A percentile compares a stretch with the other conserved stretches of the same genome.
phyloP scores from a whole-genome alignment of 805 yeast species.

The Isabelozyma rhagii region DNA sequence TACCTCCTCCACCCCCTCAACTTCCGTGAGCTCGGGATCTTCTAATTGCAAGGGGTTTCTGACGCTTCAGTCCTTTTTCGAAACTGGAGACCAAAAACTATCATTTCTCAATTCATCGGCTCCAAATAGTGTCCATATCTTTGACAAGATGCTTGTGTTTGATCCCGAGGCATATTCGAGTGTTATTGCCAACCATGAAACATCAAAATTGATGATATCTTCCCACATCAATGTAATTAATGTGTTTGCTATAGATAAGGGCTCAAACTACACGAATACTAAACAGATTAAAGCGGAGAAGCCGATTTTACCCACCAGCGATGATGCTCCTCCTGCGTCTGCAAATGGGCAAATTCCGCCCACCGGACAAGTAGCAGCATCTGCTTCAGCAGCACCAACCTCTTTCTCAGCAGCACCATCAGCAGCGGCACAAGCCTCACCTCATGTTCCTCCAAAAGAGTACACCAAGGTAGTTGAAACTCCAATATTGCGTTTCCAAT shows the following conservation, averaged over 20 bases:
- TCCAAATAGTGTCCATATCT: conserved; percentile 18
- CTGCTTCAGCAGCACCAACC: background rate
- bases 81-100: background rate
- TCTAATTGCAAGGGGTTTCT: background rate
- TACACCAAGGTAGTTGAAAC: conserved; percentile 37
- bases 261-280: conserved; percentile 20
- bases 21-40: background rate
- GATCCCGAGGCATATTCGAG: conserved; percentile 25
- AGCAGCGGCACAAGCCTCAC: background rate
- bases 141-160: conserved; percentile 30
- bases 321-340: conserved; percentile 4
- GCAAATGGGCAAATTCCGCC: background rate
- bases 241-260: conserved; percentile 34
- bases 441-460: conserved; percentile 3
- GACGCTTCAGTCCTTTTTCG: conserved; percentile 1
- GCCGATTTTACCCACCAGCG: conserved; percentile 19
- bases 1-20: background rate
- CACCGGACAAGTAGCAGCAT: background rate
- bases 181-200: conserved; percentile 25
- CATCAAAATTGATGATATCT: conserved; percentile 36
- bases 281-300: conserved; percentile 13
- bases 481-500: conserved; percentile 44
- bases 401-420: background rate
- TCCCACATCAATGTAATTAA: conserved; percentile 52
- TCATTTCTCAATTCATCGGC: conserved; percentile 7